Base-by-base conservation (phyloP, 2,329 filamentous ascomycete species). In the Trichoderma atroviride region DNA sequence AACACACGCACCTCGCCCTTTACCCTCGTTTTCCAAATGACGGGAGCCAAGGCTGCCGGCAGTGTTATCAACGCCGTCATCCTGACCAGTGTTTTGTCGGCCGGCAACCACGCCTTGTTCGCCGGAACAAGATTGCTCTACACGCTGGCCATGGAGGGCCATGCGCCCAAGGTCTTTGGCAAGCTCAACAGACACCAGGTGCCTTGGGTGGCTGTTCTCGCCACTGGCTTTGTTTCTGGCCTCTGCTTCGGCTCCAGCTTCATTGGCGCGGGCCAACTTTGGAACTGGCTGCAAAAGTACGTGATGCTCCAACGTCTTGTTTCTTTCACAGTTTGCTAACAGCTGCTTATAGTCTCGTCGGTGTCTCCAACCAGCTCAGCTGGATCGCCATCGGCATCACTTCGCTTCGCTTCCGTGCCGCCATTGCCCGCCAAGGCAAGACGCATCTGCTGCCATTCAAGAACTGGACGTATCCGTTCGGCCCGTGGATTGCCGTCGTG, bases 381-480 rank as follows among this genome's bases (percentile, higher is more conserved):
- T 91, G 89, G 88, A 85, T 87, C 72, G 83, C 86, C 68, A 91
- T 91, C 70, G 85, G 88, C 7, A 81, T 91, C 66, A 85, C 89
- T 0, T 90, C 87, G 0, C 79, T 91, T n/a, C 87, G 89, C 31
- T 91, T 91, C 81, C 87, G 89, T 31, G 78, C 82, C 4, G 89
- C 82, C 4, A 79, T 91, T 66, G 81, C 81, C 58, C 75, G 79
- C 2, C 89, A 91, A 72, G 85, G 85, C n/a, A 85, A 88, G 60
- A 86, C 87, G 9, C 86, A 89, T 70, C 81, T 81, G 1, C 81
- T 91, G 0, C 88, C 89, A 0, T 91, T 88, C 79, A 86, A 84
- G 70, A 91, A 91, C 74, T 90, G 87, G 86, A 89, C 88, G 0
- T 90, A 91, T 70, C 89, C 89, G 0, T 85, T 82, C 69, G 88